These are phyloP conservation scores for Scortechinia acanthostroma DNA, from an alignment of 2,329 filamentous ascomycete species.

Conservation along the genomic window DNA sequence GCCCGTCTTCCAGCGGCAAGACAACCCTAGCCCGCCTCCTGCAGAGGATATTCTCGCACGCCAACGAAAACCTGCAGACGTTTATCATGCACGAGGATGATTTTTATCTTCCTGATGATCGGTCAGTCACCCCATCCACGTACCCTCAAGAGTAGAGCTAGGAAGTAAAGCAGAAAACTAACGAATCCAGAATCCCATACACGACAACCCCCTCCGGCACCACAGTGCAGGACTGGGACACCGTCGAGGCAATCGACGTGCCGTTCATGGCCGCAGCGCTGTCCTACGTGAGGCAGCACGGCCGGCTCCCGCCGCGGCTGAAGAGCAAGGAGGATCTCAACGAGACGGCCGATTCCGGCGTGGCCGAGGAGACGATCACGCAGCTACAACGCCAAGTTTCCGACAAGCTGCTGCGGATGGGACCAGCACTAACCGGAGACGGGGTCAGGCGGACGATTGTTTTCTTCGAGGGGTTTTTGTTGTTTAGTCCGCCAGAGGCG, in stretches of 20 bases:
- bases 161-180: background rate
- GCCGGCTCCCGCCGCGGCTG: background rate
- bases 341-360: background rate
- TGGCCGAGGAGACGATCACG: background rate
- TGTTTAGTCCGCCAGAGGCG: background rate
- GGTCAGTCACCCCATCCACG: background rate
- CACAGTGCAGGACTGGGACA: background rate
- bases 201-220: conserved; percentile 1
- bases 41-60: background rate
- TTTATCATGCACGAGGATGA: conserved; percentile 2
- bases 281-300: background rate
- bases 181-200: conserved; percentile 2
- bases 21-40: conserved; percentile 1
- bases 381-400: background rate
- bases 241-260: background rate
- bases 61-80: background rate
- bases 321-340: background rate
- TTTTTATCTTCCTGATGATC: background rate
- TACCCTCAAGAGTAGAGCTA: too few species aligned
- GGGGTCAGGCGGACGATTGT: background rate
- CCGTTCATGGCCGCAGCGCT: background rate
- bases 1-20: conserved; percentile 1
- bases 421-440: background rate
- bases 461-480: background rate
- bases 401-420: background rate